Conservation (phyloP, 805 yeast species). For the Cephaloascus albidus region DNA sequence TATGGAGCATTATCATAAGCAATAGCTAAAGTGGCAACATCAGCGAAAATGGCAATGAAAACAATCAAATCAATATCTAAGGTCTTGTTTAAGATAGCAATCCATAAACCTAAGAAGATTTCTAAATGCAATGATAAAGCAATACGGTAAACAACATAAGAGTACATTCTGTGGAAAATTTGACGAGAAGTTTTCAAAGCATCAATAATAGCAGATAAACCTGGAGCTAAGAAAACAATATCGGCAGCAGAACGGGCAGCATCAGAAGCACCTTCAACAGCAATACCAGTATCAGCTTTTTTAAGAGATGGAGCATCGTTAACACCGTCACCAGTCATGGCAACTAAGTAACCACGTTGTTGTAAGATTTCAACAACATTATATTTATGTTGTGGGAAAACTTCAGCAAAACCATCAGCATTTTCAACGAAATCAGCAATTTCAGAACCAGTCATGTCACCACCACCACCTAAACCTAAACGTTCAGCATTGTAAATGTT, state of each 20-base stretch:
- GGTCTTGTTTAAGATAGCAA: conserved; percentile 83
- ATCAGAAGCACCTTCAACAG: conserved; percentile 69
- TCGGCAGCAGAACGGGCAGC: conserved; percentile 97
- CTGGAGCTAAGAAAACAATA: conserved; percentile 79
- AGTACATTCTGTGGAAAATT: conserved; percentile 98
- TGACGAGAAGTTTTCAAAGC: conserved; percentile 85
- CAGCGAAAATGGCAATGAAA: conserved; percentile 95
- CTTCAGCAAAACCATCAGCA: conserved; percentile 90
- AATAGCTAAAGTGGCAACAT: conserved; percentile 94
- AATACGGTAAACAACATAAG: conserved; percentile 96
- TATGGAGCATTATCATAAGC: conserved; percentile 97
- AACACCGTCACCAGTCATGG: conserved; percentile 68
- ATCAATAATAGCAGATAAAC: conserved; percentile 53
- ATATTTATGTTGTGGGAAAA: conserved; percentile 62
- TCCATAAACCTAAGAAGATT: conserved; percentile 92
- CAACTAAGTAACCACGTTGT: conserved; percentile 56
- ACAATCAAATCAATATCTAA: conserved; percentile 87
- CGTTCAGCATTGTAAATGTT: conserved; percentile 96
- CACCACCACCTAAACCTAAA: conserved; percentile 70
- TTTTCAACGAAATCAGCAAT: conserved; percentile 65
- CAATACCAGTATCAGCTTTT: conserved; percentile 86
- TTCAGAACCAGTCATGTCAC: conserved; percentile 58
- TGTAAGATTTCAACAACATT: conserved; percentile 58
- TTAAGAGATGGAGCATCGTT: conserved; percentile 61
- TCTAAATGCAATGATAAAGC: conserved; percentile 93